Conservation (phyloP, 352 stramenopile genomes). For the Pythium monospermum region DNA sequence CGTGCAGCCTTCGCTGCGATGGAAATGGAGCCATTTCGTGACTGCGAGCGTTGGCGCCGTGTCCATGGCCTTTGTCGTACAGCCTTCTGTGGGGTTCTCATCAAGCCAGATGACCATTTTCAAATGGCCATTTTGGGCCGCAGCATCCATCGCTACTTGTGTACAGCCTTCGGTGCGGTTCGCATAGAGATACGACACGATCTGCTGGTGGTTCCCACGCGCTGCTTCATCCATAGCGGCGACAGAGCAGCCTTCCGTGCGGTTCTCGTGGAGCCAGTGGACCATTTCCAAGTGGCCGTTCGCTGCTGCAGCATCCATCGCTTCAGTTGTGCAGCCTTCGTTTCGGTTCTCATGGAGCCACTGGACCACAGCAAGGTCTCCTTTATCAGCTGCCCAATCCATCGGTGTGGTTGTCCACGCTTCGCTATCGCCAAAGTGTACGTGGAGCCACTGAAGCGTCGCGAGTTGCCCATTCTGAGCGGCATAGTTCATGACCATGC, state of each 20-base stretch:
- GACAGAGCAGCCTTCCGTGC: slow-evolving; percentile 9
- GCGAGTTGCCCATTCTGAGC: neutral
- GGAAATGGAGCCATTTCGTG: slow-evolving; percentile 6
- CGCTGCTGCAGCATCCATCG: slow-evolving; percentile 2
- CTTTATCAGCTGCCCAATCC: neutral
- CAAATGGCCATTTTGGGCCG: neutral
- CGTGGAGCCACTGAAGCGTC: neutral
- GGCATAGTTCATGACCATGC: slow-evolving; percentile 2
- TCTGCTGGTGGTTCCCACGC: neutral
- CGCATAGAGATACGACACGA: neutral
- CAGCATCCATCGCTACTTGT: neutral
- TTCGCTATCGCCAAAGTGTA: neutral
- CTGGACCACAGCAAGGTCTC: slow-evolving; percentile 5
- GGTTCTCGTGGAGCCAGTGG: slow-evolving; percentile 10
- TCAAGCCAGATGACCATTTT: slow-evolving; percentile 10
- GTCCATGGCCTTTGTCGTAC: slow-evolving; percentile 6
- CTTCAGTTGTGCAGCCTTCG: slow-evolving; percentile 1
- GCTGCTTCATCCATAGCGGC: slow-evolving; percentile 13
- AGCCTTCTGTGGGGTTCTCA: slow-evolving; percentile 3
- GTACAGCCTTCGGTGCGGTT: neutral
- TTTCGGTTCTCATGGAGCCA: slow-evolving; percentile 3
- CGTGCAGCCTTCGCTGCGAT: slow-evolving; percentile 10
- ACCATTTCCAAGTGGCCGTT: slow-evolving; percentile 8
- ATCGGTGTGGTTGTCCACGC: slow-evolving; percentile 1
- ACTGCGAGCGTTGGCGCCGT: slow-evolving; percentile 4